A percentile compares a stretch with the other conserved stretches of the same genome.
Conservation (phyloP, 129 eudicot genomes). For the Chrysanthemum lavandulifolium region DNA sequence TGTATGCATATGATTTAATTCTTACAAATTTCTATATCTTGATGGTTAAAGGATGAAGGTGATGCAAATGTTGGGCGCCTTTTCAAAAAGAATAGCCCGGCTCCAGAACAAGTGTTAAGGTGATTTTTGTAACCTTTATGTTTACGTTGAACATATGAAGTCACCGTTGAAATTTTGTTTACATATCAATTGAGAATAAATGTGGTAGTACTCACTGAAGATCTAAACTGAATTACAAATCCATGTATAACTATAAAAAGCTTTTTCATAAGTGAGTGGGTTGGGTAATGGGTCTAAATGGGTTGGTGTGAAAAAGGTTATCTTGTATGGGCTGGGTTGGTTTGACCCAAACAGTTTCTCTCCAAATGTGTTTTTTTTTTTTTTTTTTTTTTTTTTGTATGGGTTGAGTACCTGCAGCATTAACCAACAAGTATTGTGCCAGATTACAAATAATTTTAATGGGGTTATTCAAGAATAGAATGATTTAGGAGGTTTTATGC, state of each 20-base stretch:
- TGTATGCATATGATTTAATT: constrained; percentile 3
- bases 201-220: background rate
- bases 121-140: constrained; percentile 18
- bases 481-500: constrained; percentile 1
- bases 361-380: no score
- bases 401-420: no score
- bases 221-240: background rate
- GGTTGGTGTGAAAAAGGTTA: background rate
- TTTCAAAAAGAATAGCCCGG: constrained; percentile 64
- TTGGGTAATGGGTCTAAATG: background rate
- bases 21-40: background rate
- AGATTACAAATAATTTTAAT: no score
- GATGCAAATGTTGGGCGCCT: constrained; percentile 79
- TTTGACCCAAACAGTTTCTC: no score
- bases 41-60: constrained; percentile 58
- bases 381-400: no score
- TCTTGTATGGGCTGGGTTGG: no score
- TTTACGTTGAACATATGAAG: constrained; percentile 13
- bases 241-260: no score
- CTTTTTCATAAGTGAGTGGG: background rate
- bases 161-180: background rate
- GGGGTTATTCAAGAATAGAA: no score
- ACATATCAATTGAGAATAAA: background rate
- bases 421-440: no score
- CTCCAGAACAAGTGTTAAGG: constrained; percentile 90